Conservation (phyloP, 2,329 filamentous ascomycete species). For the Endoconidiophora laricicola region DNA sequence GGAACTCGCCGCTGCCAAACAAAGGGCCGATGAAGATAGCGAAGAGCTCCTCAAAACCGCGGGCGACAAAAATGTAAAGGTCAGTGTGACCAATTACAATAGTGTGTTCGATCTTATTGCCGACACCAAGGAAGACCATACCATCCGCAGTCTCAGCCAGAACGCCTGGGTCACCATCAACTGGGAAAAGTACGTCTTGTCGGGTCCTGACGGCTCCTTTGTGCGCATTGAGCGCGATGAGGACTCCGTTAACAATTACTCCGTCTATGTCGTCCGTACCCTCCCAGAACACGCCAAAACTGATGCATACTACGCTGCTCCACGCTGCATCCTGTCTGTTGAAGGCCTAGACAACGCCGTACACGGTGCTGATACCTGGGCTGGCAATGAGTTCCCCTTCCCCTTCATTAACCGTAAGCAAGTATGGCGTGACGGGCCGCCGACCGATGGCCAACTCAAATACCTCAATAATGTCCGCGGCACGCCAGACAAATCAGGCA, state of each 20-base stretch:
- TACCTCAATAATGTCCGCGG: conserved; percentile 51
- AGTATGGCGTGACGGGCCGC: conserved; percentile 51
- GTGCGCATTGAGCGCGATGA: conserved; percentile 29
- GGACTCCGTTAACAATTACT: conserved; percentile 9
- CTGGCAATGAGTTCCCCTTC: conserved; percentile 44
- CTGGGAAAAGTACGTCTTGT: conserved; percentile 54
- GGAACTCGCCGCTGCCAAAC: conserved; percentile 1
- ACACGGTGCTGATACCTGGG: conserved; percentile 72
- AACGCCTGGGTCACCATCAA: conserved; percentile 71
- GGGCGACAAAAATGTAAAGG: conserved; percentile 16
- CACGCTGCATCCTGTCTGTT: conserved; percentile 49
- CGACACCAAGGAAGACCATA: conserved; percentile 61
- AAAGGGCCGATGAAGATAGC: conserved; percentile 4
- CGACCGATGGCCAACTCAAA: conserved; percentile 48
- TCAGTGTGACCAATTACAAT: conserved; percentile 81
- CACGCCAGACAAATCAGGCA: conserved; percentile 18
- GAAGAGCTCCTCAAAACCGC: not conserved
- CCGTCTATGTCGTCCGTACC: conserved; percentile 24
- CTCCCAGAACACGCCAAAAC: conserved; percentile 19
- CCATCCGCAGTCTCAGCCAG: conserved; percentile 60
- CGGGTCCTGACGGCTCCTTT: conserved; percentile 45
- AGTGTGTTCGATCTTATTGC: conserved; percentile 81
- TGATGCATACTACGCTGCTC: conserved; percentile 41
- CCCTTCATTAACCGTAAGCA: conserved; percentile 49
- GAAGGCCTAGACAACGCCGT: conserved; percentile 58